Conservation (phyloP, 352 stramenopile genomes). For the Sclerospora graminicola region DNA sequence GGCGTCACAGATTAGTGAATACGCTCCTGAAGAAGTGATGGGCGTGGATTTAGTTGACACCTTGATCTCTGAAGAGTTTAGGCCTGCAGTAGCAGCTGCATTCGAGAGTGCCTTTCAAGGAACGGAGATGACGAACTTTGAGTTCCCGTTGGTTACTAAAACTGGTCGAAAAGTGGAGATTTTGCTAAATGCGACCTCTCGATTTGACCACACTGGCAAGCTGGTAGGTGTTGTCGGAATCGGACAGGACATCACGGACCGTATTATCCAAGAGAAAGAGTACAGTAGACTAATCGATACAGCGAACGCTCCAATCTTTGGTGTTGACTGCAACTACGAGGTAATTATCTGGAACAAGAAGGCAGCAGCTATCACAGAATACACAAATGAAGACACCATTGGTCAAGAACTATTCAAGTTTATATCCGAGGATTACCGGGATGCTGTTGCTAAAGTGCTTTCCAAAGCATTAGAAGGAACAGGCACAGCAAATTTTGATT, state of each 20-base stretch:
- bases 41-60: slow-evolving; percentile 64
- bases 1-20: slow-evolving; percentile 64
- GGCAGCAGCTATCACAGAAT: slow-evolving; percentile 69
- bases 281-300: slow-evolving; percentile 58
- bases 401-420: slow-evolving; percentile 51
- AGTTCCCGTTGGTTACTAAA: slow-evolving; percentile 59
- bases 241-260: slow-evolving; percentile 48
- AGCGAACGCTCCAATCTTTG: slow-evolving; percentile 59
- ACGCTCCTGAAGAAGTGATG: slow-evolving; percentile 74
- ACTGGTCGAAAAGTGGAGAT: slow-evolving; percentile 38
- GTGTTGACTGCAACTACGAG: slow-evolving; percentile 42
- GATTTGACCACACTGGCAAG: slow-evolving; percentile 40
- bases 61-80: slow-evolving; percentile 54
- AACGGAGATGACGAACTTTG: slow-evolving; percentile 39
- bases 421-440: slow-evolving; percentile 46
- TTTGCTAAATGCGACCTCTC: slow-evolving; percentile 36
- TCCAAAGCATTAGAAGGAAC: slow-evolving; percentile 36
- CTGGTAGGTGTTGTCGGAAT: slow-evolving; percentile 45
- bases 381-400: slow-evolving; percentile 76
- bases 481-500: slow-evolving; percentile 69
- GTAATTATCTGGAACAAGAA: slow-evolving; percentile 88
- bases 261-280: slow-evolving; percentile 55
- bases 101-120: slow-evolving; percentile 44
- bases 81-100: slow-evolving; percentile 27
- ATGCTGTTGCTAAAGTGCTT: slow-evolving; percentile 47